A percentile compares a stretch with the other conserved stretches of the same genome.
Evolutionary conservation across 257 asterid species (phyloP).

Genomic region (Oldenlandia corymbosa): DNA sequence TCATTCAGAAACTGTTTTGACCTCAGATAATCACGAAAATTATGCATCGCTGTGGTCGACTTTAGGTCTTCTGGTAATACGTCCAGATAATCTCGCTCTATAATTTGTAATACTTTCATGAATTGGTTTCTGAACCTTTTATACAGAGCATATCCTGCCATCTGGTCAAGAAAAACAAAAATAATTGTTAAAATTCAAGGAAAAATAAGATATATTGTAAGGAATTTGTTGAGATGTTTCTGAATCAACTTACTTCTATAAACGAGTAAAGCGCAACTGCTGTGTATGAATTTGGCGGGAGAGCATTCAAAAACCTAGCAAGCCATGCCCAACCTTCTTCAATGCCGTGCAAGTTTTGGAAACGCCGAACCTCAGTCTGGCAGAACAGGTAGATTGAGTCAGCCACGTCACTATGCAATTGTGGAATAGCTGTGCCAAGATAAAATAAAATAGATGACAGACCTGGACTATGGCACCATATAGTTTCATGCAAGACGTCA

Average conservation of each 20-base stretch:
- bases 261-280: slow-evolving; percentile 67
- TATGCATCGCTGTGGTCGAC: slow-evolving; percentile 29
- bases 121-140: slow-evolving; percentile 54
- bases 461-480: slow-evolving; percentile 98
- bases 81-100: slow-evolving; percentile 43
- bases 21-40: slow-evolving; percentile 46
- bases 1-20: slow-evolving; percentile 51
- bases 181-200: background rate
- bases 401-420: background rate
- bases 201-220: background rate
- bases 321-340: slow-evolving; percentile 93
- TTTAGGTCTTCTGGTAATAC: slow-evolving; percentile 42
- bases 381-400: slow-evolving; percentile 9
- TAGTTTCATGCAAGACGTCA: slow-evolving; percentile 64
- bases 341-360: slow-evolving; percentile 63
- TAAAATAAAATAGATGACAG: slow-evolving; percentile 14
- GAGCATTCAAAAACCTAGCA: slow-evolving; percentile 70
- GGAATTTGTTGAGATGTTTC: background rate
- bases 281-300: slow-evolving; percentile 77
- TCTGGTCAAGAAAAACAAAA: slow-evolving; percentile 41
- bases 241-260: slow-evolving; percentile 57
- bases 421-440: background rate
- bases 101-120: slow-evolving; percentile 48
- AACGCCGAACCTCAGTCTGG: slow-evolving; percentile 62
- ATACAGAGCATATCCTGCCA: slow-evolving; percentile 67